phyloP scores from a whole-genome alignment of 108 stramenopile species.

The Chaetoceros tenuissimus region DNA sequence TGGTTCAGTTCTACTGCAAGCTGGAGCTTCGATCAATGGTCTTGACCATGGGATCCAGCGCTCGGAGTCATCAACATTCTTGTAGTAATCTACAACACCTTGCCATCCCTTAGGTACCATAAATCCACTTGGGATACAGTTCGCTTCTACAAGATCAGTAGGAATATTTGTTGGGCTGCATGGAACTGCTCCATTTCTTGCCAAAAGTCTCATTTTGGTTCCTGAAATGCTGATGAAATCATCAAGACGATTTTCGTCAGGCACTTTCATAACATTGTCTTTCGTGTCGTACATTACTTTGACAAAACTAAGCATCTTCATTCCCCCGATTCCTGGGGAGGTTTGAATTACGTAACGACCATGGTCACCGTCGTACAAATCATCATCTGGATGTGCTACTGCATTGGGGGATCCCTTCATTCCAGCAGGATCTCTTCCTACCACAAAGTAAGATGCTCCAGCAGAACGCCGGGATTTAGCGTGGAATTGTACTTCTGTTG shows the following conservation, averaged over 20 bases:
- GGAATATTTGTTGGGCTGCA: conserved; percentile 89
- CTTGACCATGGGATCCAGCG: conserved; percentile 93
- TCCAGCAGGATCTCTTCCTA: conserved; percentile 96
- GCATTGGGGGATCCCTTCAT: conserved; percentile 92
- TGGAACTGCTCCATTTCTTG: conserved; percentile 89
- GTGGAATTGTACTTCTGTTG: conserved; percentile 98
- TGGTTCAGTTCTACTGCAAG: conserved; percentile 24
- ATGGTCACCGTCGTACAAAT: conserved; percentile 96
- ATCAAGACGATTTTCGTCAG: conserved; percentile 74
- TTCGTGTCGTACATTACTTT: conserved; percentile 97
- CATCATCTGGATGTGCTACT: conserved; percentile 85
- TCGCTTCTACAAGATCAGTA: conserved; percentile 89
- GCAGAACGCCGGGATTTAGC: conserved; percentile 92
- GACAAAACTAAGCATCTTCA: conserved; percentile 95
- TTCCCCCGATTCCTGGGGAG: conserved; percentile 89
- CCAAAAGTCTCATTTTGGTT: conserved; percentile 92
- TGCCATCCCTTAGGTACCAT: conserved; percentile 99
- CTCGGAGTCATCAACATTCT: conserved; percentile 77
- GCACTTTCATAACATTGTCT: conserved; percentile 94
- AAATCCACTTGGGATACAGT: conserved; percentile 96
- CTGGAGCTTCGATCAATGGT: conserved; percentile 60
- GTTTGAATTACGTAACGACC: conserved; percentile 93
- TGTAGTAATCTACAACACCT: conserved; percentile 95
- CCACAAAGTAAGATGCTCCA: conserved; percentile 96
- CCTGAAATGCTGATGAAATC: conserved; percentile 98